Evolutionary conservation across 2,329 filamentous ascomycete genomes (phyloP), one percentile per base, ranked within the genome.

Genomic region (Pseudogymnoascus sp.): DNA sequence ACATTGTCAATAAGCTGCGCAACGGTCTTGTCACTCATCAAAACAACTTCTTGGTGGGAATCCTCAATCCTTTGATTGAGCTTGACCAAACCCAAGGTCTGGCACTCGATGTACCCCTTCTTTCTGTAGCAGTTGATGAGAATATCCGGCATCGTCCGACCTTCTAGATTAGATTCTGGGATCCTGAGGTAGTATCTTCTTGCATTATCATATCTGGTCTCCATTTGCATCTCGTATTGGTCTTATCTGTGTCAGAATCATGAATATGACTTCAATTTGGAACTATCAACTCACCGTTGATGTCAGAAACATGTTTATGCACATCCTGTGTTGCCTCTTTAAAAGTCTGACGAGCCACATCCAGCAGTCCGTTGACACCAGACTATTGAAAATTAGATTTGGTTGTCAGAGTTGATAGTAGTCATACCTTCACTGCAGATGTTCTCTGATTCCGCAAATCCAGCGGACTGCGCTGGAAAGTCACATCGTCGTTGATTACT

Each of bases 361-460:
- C 93, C 3, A 97, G 83, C 63, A 97, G 83, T 2, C 90, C 90
- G 68, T 91, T 92, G 43, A 95, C 86, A 0, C 91, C 90, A 52
- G 91, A 86, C 83, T 90, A 67, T 6, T 4, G 37, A 38, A 11
- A 55, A 67, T 67, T 58, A 43, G 5, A 7, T 14, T 8, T 31
- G 18, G 35, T 18, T 43, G 2, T 40, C 4, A 23, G 12, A 38
- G 3, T 25, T 28, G 2, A 4, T 41, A n/a, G 7, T 62, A n/a
- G 21, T 40, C 67, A 63, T 70, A 87, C 85, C 77, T 89, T 95
- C 33, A 97, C 88, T 21, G 93, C 93, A 76, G 96, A 97, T 0
- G 89, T 90, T 66, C 93, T 82, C 72, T 97, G 93, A 65, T 97
- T 96, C 12, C 93, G 84, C 63, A 96, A 79, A 65, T 97, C 93